Evolutionary conservation across 2,329 filamentous ascomycete genomes (phyloP), one percentile per base, ranked within the genome.

Genomic region (Claviceps capensis): DNA sequence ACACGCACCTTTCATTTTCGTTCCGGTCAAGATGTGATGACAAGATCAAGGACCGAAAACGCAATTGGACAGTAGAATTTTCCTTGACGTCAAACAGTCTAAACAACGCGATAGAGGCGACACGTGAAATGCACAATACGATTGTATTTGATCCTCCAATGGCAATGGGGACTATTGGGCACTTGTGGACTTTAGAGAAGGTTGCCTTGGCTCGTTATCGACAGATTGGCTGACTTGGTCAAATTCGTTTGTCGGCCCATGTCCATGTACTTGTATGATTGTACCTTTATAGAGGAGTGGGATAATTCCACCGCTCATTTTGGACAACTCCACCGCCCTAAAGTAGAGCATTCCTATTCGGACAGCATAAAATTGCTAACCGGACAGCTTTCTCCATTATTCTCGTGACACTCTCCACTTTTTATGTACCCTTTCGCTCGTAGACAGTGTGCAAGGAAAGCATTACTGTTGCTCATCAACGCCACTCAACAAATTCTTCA

Each of bases 1-100:
- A 41, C 47, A 41, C 47, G 30, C 37, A 57, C 55, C 55, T 53
- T 57, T 58, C 45, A 54, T 49, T 47, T 50, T 52, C 23, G 26
- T 51, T 45, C 50, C 23, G 26, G 49, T 42, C 14, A 19, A 48
- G 38, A 41, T 34, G 23, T 34, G 5, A 46, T n/a, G 44, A 26
- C 14, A 44, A n/a, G 17, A n/a, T 14, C 13, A 38, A n/a, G 16
- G 37, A 14, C 5, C 14, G 14, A 40, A 40, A 40, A 40, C 16
- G 37, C 37, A 34, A 34, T 11, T 11, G 30, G 9, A 34, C 30
- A 34, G 9, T 11, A 34, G 14, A 14, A 8, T 19, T 23, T 3
- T 37, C 2, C 45, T 37, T 13, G 9, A 37, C 16, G n/a, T 26
- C 43, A 47, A 16, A 16, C 5, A 47, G 38, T 38, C 17, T 19